phyloP scores from a whole-genome alignment of 2,329 filamentous ascomycete genomes.

The Coniochaeta pulveracea region DNA sequence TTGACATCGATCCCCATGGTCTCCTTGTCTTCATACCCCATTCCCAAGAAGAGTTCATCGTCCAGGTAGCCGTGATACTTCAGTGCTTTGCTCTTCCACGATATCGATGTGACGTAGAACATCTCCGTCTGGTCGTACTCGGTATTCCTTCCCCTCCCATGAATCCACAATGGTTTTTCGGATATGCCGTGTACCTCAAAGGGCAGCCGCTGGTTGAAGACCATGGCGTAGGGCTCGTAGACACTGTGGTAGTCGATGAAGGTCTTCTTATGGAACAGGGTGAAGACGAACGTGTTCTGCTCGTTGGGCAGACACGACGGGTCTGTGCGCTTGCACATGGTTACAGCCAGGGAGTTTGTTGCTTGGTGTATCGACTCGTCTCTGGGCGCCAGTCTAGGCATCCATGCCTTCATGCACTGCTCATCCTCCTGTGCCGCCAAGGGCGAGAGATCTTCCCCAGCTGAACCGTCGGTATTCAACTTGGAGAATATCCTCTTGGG shows the following conservation, averaged over 20 bases:
- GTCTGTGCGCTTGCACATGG: conserved; percentile 38
- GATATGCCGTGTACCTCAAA: conserved; percentile 40
- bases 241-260: conserved; percentile 34
- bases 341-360: conserved; percentile 45
- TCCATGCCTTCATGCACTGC: conserved; percentile 31
- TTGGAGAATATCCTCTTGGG: conserved; percentile 38
- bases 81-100: conserved; percentile 35
- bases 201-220: conserved; percentile 34
- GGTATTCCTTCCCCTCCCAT: conserved; percentile 27
- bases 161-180: conserved; percentile 40
- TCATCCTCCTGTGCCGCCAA: conserved; percentile 24
- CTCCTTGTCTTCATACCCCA: conserved; percentile 42
- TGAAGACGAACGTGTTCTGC: conserved; percentile 41
- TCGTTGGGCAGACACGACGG: conserved; percentile 26
- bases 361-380: conserved; percentile 45
- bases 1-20: conserved; percentile 38
- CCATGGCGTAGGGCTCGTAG: conserved; percentile 44
- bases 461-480: conserved; percentile 30
- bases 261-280: conserved; percentile 43
- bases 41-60: conserved; percentile 40
- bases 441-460: conserved; percentile 33
- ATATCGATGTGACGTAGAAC: conserved; percentile 46
- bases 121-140: conserved; percentile 27
- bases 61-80: conserved; percentile 45
- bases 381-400: conserved; percentile 23